phyloP scores from a whole-genome alignment of 805 yeast genomes.

The Pichia pseudocactophila region DNA sequence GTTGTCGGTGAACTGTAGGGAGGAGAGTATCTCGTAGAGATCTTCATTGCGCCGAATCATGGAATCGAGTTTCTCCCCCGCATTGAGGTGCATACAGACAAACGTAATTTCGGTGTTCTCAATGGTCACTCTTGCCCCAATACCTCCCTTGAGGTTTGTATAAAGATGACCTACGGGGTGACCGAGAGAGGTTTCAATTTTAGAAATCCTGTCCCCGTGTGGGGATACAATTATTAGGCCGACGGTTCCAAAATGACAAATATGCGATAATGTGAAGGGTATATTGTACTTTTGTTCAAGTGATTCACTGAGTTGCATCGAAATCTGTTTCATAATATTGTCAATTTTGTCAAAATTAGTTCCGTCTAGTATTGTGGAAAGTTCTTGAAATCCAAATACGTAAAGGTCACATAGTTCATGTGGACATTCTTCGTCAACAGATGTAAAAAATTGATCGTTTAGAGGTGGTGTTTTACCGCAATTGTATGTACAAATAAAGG shows the following conservation, averaged over 20 bases:
- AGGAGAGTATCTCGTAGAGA: conserved; percentile 38
- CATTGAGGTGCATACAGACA: conserved; percentile 64
- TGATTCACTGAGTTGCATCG: conserved; percentile 28
- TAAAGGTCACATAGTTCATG: conserved; percentile 33
- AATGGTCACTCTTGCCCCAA: conserved; percentile 45
- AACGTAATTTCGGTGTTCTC: conserved; percentile 41
- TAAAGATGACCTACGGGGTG: conserved; percentile 48
- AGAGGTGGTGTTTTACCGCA: conserved; percentile 41
- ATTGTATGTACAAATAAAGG: conserved; percentile 39
- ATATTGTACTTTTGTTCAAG: conserved; percentile 28
- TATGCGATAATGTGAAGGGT: conserved; percentile 34
- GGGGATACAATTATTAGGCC: conserved; percentile 46
- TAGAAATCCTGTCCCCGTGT: conserved; percentile 19
- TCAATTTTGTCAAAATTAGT: conserved; percentile 33
- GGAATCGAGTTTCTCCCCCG: conserved; percentile 57
- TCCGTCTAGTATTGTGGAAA: conserved; percentile 48
- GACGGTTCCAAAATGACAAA: conserved; percentile 46
- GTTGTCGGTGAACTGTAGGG: conserved; percentile 51
- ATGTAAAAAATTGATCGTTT: conserved; percentile 25
- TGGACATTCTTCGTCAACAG: conserved; percentile 16
- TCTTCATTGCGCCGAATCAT: conserved; percentile 45
- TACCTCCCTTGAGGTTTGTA: conserved; percentile 71
- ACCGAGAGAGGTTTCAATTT: conserved; percentile 18
- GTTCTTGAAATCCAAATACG: conserved; percentile 61
- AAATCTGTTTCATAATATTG: conserved; percentile 29